Percentiles rank a stretch among this genome's conserved stretches.
Conservation (phyloP, 1,284 basidiomycete genomes). For the Ustilago loliicola region DNA sequence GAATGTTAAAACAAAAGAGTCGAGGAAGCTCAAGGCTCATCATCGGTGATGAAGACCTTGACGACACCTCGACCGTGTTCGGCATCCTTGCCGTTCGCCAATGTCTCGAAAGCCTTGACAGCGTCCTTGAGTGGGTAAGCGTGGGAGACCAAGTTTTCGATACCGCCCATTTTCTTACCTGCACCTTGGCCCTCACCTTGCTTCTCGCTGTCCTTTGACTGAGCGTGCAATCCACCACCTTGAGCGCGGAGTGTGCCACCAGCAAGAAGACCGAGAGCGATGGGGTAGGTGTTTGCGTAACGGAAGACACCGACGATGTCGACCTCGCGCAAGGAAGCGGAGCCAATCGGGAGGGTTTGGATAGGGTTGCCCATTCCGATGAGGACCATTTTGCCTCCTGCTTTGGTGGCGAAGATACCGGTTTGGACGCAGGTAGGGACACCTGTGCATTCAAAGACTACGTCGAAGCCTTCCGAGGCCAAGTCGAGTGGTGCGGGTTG, state of each 20-base stretch:
- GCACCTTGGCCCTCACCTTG: constrained; percentile 24
- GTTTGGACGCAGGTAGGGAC: constrained; percentile 76
- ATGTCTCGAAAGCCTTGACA: constrained; percentile 53
- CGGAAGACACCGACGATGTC: constrained; percentile 91
- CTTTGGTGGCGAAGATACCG: constrained; percentile 75
- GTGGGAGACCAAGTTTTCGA: constrained; percentile 61
- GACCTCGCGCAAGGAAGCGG: constrained; percentile 87
- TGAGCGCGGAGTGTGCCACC: constrained; percentile 50
- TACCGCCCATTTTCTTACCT: constrained; percentile 47
- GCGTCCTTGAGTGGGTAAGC: constrained; percentile 51
- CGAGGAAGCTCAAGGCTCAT: constrained; percentile 16
- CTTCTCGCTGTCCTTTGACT: not conserved
- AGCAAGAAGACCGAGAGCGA: constrained; percentile 73
- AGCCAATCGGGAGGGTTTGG: constrained; percentile 79
- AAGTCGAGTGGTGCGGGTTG: constrained; percentile 39
- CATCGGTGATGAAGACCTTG: constrained; percentile 62
- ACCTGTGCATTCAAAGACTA: constrained; percentile 94
- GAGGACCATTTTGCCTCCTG: constrained; percentile 89
- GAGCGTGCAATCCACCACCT: constrained; percentile 41
- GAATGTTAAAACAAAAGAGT: not conserved
- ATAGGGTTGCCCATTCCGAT: constrained; percentile 94
- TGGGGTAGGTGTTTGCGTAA: constrained; percentile 83
- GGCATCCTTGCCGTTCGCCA: constrained; percentile 48
- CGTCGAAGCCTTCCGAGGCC: constrained; percentile 79
- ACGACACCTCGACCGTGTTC: constrained; percentile 51